These are phyloP conservation scores for Cyphellophora attinorum DNA, from an alignment of 2,329 filamentous ascomycete genomes.

Conservation along the genomic window DNA sequence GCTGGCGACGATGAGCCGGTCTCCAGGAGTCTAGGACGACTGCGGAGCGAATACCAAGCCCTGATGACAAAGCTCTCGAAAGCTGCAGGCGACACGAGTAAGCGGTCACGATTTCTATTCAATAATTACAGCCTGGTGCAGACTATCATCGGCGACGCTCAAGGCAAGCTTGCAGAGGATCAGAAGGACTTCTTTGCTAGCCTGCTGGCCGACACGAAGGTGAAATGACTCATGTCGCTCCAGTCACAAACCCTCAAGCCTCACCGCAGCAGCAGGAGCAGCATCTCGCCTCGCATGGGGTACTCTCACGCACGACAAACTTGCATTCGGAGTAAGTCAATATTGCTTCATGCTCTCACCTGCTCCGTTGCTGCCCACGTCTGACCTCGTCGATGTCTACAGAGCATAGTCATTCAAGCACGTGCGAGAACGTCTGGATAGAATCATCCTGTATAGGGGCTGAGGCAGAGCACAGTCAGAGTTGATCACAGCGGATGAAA, in stretches of 20 bases:
- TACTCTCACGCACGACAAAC: no score
- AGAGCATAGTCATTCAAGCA: no score
- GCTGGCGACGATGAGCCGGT: slow-evolving; percentile 92
- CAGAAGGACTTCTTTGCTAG: slow-evolving; percentile 62
- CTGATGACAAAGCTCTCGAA: slow-evolving; percentile 73
- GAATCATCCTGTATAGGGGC: no score
- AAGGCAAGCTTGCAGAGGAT: slow-evolving; percentile 48
- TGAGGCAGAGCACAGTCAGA: no score
- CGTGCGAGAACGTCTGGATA: no score
- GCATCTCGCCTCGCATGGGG: no score
- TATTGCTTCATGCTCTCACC: no score
- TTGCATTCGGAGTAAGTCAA: no score
- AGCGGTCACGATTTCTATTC: slow-evolving; percentile 77
- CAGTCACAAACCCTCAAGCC: neutral
- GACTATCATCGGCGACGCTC: slow-evolving; percentile 67
- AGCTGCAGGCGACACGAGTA: slow-evolving; percentile 63
- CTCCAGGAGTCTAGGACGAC: slow-evolving; percentile 63
- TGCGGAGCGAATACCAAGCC: slow-evolving; percentile 72
- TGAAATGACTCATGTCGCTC: slow-evolving; percentile 1
- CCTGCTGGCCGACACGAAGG: slow-evolving; percentile 27
- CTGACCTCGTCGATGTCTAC: no score
- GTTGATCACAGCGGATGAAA: no score
- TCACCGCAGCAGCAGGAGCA: no score
- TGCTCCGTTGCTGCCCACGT: no score
- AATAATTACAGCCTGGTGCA: slow-evolving; percentile 95